These are phyloP conservation scores for Didymella keratinophila DNA, from an alignment of 2,329 filamentous ascomycete species.

Conservation along the genomic window DNA sequence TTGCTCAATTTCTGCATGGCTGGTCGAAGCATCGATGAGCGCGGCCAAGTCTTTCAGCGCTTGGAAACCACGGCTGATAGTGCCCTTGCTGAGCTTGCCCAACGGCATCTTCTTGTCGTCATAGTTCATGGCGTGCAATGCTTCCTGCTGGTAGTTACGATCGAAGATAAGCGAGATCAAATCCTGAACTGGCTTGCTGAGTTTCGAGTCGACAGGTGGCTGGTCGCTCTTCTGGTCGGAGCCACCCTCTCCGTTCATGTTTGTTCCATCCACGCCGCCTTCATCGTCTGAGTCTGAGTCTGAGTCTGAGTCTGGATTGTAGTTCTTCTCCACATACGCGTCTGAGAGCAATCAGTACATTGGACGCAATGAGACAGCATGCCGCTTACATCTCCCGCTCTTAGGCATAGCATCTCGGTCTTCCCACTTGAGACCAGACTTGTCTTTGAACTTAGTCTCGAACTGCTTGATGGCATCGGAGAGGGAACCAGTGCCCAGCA, in stretches of 20 bases:
- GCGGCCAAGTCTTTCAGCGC: slow-evolving; percentile 77
- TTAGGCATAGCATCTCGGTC: slow-evolving; percentile 64
- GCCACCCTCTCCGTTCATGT: slow-evolving; percentile 46
- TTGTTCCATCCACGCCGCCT: slow-evolving; percentile 43
- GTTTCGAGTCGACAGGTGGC: slow-evolving; percentile 57
- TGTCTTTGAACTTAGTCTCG: slow-evolving; percentile 65
- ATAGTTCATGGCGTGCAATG: slow-evolving; percentile 73
- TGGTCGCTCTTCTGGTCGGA: slow-evolving; percentile 41
- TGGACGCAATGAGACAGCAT: no score
- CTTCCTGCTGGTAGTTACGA: slow-evolving; percentile 70
- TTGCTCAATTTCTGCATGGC: slow-evolving; percentile 61
- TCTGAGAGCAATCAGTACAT: slow-evolving; percentile 49
- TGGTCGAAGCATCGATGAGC: slow-evolving; percentile 66
- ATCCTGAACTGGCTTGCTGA: slow-evolving; percentile 67
- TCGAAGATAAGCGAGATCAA: slow-evolving; percentile 88
- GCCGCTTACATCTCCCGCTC: slow-evolving; percentile 62
- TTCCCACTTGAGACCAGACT: slow-evolving; percentile 61
- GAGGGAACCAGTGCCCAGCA: slow-evolving; percentile 52
- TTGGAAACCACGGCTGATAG: slow-evolving; percentile 77
- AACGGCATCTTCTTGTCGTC: slow-evolving; percentile 79
- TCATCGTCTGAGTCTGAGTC: slow-evolving; percentile 66
- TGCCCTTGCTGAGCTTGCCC: slow-evolving; percentile 82
- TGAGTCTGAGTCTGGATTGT: slow-evolving; percentile 71
- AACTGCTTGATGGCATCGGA: slow-evolving; percentile 55
- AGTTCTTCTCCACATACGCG: slow-evolving; percentile 80